A percentile compares a stretch with the other conserved stretches of the same genome.
These are phyloP conservation scores for Macadamia tetraphylla DNA, from an alignment of 164 flowering plant genomes.

Conservation along the genomic window DNA sequence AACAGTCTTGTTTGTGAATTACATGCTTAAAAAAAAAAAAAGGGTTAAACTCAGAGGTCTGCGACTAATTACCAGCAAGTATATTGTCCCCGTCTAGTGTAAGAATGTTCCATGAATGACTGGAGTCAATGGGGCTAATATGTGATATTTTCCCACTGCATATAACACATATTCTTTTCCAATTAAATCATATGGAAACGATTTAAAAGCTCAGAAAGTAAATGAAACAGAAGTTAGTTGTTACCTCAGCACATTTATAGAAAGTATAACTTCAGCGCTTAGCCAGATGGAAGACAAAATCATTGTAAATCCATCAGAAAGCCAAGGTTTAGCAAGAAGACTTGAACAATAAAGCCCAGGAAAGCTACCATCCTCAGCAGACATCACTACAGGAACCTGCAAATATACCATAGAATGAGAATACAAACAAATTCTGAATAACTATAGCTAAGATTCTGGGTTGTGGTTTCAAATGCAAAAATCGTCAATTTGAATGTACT, in stretches of 20 bases:
- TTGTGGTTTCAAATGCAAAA: no score
- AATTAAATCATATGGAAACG: constrained; percentile 3
- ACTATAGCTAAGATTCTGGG: not conserved
- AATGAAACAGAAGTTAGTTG: not conserved
- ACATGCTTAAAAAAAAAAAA: not conserved
- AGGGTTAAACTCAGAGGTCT: not conserved
- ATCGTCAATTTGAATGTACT: no score
- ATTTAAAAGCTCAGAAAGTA: not conserved
- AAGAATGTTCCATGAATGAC: constrained; percentile 69
- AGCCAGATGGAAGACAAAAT: constrained; percentile 78
- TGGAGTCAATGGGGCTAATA: constrained; percentile 56
- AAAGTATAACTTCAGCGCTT: constrained; percentile 63
- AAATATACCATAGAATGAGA: constrained; percentile 10
- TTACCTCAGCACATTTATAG: constrained; percentile 80
- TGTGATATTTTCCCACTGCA: constrained; percentile 61
- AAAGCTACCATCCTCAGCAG: constrained; percentile 65
- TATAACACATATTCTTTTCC: constrained; percentile 5
- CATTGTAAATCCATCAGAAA: constrained; percentile 81
- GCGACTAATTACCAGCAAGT: constrained; percentile 62
- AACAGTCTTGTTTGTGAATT: not conserved
- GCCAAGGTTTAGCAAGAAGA: constrained; percentile 71
- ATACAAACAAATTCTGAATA: not conserved
- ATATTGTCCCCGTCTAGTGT: constrained; percentile 74
- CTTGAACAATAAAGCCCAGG: constrained; percentile 77
- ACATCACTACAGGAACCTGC: constrained; percentile 74